A percentile compares a stretch with the other conserved stretches of the same genome.
These are phyloP conservation scores for Bidens hawaiensis DNA, from an alignment of 140 eudicot species.

Conservation along the genomic window DNA sequence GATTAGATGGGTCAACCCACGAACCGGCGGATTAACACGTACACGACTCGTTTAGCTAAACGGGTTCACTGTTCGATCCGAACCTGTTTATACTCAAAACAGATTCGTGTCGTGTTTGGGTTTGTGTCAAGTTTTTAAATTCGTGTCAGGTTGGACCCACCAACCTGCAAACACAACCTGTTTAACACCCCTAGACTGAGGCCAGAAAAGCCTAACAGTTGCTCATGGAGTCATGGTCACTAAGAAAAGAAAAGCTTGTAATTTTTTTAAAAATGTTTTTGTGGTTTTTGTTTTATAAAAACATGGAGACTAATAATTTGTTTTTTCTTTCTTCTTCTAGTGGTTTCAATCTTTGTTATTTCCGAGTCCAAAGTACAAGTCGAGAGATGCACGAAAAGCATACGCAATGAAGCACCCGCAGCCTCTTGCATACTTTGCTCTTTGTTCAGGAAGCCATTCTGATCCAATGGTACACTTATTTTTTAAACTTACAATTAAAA, in stretches of 20 bases:
- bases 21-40: too few relatives aligned
- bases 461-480: conserved; percentile 68
- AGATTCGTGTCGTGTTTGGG: too few relatives aligned
- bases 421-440: conserved; percentile 73
- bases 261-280: not conserved
- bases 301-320: not conserved
- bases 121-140: too few relatives aligned
- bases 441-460: conserved; percentile 77
- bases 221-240: too few relatives aligned
- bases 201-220: too few relatives aligned
- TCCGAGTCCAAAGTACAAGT: conserved; percentile 62
- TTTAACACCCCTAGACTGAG: too few relatives aligned
- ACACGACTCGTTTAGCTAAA: too few relatives aligned
- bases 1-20: too few relatives aligned
- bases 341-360: conserved; percentile 73
- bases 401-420: conserved; percentile 56
- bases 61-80: too few relatives aligned
- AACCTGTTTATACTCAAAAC: too few relatives aligned
- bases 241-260: not conserved
- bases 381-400: conserved; percentile 50
- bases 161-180: too few relatives aligned
- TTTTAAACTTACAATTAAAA: not conserved
- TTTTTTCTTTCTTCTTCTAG: conserved; percentile 35
- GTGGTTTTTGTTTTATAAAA: not conserved
- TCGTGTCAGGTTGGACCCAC: too few relatives aligned